Percentiles rank a stretch among this genome's conserved stretches.
These are phyloP conservation scores for Peltaster fructicola DNA, from an alignment of 2,329 filamentous ascomycete genomes.

Conservation along the genomic window DNA sequence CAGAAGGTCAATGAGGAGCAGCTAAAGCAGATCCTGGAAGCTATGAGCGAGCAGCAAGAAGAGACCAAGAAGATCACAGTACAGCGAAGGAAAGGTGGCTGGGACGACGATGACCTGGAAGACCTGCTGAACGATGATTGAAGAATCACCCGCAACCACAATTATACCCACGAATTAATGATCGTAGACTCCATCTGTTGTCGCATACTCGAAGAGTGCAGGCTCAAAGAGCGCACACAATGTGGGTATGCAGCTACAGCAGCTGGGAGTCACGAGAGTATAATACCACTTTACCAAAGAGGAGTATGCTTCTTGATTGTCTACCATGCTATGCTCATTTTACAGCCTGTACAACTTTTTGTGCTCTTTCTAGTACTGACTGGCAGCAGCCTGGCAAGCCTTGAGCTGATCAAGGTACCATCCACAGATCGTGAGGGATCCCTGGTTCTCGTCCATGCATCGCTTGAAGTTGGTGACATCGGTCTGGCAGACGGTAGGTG, in stretches of 20 bases:
- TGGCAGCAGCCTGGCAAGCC: conserved; percentile 31
- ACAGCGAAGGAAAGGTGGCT: conserved; percentile 62
- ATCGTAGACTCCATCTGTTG: too few species aligned
- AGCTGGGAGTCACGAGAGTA: too few species aligned
- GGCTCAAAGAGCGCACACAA: too few species aligned
- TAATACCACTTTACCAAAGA: too few species aligned
- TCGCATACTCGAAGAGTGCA: too few species aligned
- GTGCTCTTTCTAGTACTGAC: conserved; percentile 25
- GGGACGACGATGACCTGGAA: conserved; percentile 70
- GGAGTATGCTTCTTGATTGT: too few species aligned
- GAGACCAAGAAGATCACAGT: conserved; percentile 74
- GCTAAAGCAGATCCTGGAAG: conserved; percentile 77
- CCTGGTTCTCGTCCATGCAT: conserved; percentile 91
- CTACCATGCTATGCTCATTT: too few species aligned
- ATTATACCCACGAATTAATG: too few species aligned
- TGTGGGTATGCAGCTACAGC: too few species aligned
- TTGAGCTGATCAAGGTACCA: conserved; percentile 91
- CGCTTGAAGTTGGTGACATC: conserved; percentile 76
- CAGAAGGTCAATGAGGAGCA: conserved; percentile 82
- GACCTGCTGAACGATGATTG: conserved; percentile 38
- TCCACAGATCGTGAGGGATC: conserved; percentile 87
- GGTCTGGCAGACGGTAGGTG: conserved; percentile 43
- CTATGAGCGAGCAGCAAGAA: conserved; percentile 56
- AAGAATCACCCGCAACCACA: too few species aligned
- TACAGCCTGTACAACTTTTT: too few species aligned